A percentile compares a stretch with the other conserved stretches of the same genome.
Evolutionary conservation across 345 rosid genomes (phyloP).

Genomic region (Chamaenerion angustifolium): DNA sequence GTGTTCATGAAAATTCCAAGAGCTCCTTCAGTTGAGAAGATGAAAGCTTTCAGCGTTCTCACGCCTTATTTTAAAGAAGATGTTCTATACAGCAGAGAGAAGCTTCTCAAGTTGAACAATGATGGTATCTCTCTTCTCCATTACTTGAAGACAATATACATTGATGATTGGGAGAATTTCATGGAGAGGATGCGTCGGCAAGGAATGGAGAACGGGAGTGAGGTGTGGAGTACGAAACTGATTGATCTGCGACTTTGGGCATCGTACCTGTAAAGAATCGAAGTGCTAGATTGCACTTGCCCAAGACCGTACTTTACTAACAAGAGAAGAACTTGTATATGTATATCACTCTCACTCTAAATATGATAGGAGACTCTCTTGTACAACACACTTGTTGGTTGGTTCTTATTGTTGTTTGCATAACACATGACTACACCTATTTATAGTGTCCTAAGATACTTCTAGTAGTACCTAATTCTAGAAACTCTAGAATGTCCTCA

Average conservation of each 20-base stretch:
- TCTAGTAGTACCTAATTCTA: too few species aligned
- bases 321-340: too few species aligned
- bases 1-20: slow-evolving; percentile 88
- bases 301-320: too few species aligned
- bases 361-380: too few species aligned
- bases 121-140: slow-evolving; percentile 74
- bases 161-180: slow-evolving; percentile 78
- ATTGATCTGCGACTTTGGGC: slow-evolving; percentile 92
- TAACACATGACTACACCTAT: too few species aligned
- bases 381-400: too few species aligned
- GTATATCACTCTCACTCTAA: too few species aligned
- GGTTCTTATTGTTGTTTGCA: too few species aligned
- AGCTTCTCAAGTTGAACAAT: slow-evolving; percentile 66
- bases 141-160: slow-evolving; percentile 70
- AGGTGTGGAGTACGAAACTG: slow-evolving; percentile 50
- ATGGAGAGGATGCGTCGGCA: slow-evolving; percentile 74
- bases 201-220: slow-evolving; percentile 49
- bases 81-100: slow-evolving; percentile 70
- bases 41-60: slow-evolving; percentile 83
- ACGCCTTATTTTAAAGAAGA: slow-evolving; percentile 87
- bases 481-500: too few species aligned
- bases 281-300: too few species aligned
- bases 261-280: too few species aligned
- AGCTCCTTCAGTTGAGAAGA: slow-evolving; percentile 90
- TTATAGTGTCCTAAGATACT: too few species aligned